These are phyloP conservation scores for Gomphus bonarii DNA, from an alignment of 1,284 basidiomycete species.

Conservation along the genomic window DNA sequence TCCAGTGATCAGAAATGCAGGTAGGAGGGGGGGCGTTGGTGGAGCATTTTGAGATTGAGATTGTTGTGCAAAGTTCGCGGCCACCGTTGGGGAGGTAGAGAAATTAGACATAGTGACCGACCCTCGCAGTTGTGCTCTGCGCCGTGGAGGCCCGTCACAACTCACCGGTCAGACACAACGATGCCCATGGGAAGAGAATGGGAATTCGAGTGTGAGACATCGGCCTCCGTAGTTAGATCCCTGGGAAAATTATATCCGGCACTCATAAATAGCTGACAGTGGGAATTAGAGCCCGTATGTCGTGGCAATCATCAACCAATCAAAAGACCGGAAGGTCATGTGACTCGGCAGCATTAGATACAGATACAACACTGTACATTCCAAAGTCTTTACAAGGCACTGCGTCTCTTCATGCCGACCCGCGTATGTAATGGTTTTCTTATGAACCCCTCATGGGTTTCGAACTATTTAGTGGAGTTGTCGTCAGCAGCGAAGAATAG, in stretches of 20 bases:
- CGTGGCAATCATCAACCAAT: neutral
- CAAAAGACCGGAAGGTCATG: no score
- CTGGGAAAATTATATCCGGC: neutral
- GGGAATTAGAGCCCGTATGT: neutral
- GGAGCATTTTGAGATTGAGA: no score
- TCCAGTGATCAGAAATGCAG: slow-evolving; percentile 14
- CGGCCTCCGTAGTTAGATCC: neutral
- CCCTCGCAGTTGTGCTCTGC: neutral
- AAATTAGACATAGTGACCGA: neutral
- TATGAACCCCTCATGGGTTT: slow-evolving; percentile 68
- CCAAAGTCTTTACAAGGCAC: neutral
- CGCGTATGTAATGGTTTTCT: slow-evolving; percentile 60
- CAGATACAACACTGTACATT: no score
- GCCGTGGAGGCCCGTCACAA: neutral
- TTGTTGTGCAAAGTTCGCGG: neutral
- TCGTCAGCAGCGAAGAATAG: neutral
- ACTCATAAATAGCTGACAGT: neutral
- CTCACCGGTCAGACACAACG: neutral
- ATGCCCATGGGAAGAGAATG: neutral
- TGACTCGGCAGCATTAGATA: no score
- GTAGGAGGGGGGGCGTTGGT: slow-evolving; percentile 12
- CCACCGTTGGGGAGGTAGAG: neutral
- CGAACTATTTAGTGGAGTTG: slow-evolving; percentile 37
- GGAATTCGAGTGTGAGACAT: neutral
- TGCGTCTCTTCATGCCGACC: slow-evolving; percentile 54